Evolutionary conservation across 805 yeast species (phyloP).

Genomic region (Saturnispora silvae): DNA sequence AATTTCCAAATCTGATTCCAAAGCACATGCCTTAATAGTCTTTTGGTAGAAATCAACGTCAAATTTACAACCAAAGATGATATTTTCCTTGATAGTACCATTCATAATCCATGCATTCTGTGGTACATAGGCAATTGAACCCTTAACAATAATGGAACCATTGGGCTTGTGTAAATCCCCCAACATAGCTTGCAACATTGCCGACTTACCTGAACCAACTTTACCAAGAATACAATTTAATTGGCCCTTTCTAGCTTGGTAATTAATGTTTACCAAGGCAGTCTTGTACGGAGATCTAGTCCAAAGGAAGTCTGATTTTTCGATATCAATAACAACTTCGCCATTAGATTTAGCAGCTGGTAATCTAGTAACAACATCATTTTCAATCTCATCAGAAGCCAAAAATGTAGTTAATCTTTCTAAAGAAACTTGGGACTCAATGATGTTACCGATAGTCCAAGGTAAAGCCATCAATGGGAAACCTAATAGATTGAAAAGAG

Average conservation of each 20-base stretch:
- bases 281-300: slow-evolving; percentile 58
- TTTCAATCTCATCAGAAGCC: slow-evolving; percentile 68
- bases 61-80: slow-evolving; percentile 76
- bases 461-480: slow-evolving; percentile 94
- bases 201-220: slow-evolving; percentile 61
- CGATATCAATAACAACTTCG: slow-evolving; percentile 54
- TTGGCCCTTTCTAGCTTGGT: slow-evolving; percentile 40
- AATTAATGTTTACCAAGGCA: slow-evolving; percentile 40
- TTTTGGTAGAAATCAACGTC: slow-evolving; percentile 73
- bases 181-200: slow-evolving; percentile 41
- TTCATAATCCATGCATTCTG: slow-evolving; percentile 95
- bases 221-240: slow-evolving; percentile 54
- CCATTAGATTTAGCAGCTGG: slow-evolving; percentile 43
- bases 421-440: slow-evolving; percentile 83
- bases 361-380: slow-evolving; percentile 44
- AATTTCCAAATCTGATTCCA: slow-evolving; percentile 63
- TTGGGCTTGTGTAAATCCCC: slow-evolving; percentile 36
- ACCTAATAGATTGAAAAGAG: slow-evolving; percentile 75
- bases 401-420: slow-evolving; percentile 66
- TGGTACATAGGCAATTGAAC: slow-evolving; percentile 49
- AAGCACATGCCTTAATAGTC: slow-evolving; percentile 83
- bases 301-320: slow-evolving; percentile 69
- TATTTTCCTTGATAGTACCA: slow-evolving; percentile 84
- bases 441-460: slow-evolving; percentile 70
- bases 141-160: slow-evolving; percentile 29